Evolutionary conservation across 805 yeast species (phyloP).

Genomic region (Candida ficus): DNA sequence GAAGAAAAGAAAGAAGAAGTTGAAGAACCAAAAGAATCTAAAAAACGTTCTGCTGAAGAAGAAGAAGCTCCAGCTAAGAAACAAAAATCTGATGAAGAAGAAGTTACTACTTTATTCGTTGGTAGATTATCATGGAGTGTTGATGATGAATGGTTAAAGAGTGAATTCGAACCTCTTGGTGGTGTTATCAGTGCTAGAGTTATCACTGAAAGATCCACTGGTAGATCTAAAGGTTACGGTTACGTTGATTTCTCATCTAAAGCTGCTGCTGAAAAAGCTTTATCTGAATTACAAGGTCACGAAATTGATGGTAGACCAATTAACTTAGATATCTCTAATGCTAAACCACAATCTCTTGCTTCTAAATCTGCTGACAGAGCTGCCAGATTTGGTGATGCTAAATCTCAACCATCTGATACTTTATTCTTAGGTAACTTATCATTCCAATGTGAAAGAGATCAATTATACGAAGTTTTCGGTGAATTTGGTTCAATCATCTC

Average conservation of each 20-base stretch:
- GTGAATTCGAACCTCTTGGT: conserved; percentile 77
- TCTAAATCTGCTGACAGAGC: conserved; percentile 73
- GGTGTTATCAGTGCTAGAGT: conserved; percentile 90
- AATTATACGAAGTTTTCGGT: conserved; percentile 65
- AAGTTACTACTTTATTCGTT: conserved; percentile 87
- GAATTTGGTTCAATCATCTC: conserved; percentile 79
- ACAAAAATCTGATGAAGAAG: conserved; percentile 40
- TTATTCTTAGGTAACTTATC: conserved; percentile 94
- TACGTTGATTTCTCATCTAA: conserved; percentile 88
- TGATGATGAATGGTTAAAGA: conserved; percentile 89
- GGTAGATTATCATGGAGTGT: conserved; percentile 97
- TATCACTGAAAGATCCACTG: conserved; percentile 86
- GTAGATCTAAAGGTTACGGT: conserved; percentile 95
- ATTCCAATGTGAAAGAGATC: conserved; percentile 82
- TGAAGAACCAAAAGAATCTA: conserved; percentile 20
- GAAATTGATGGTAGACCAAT: conserved; percentile 97
- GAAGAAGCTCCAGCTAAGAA: conserved; percentile 30
- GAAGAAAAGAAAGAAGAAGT: conserved; percentile 19
- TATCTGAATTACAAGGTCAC: conserved; percentile 79
- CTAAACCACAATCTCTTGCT: conserved; percentile 60
- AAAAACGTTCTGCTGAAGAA: conserved; percentile 34
- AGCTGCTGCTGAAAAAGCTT: conserved; percentile 79
- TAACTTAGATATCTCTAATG: conserved; percentile 86
- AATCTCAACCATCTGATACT: conserved; percentile 92
- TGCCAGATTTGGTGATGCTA: conserved; percentile 81